phyloP scores from a whole-genome alignment of 2,329 filamentous ascomycete species.

The Cercospora citrullina region DNA sequence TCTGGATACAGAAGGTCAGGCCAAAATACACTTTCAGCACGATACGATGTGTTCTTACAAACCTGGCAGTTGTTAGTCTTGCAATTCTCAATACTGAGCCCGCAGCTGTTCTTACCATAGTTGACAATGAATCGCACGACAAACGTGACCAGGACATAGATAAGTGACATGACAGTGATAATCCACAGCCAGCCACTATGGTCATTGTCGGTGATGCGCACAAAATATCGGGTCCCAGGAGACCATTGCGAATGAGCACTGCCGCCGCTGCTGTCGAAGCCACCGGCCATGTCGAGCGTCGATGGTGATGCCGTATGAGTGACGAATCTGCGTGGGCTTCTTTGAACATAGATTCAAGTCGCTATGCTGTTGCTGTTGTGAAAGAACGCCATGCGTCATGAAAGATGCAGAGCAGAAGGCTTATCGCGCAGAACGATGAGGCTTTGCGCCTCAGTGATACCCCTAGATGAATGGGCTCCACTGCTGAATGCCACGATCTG shows the following conservation, averaged over 20 bases:
- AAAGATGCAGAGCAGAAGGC: neutral
- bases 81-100: neutral
- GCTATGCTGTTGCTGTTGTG: neutral
- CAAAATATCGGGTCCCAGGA: slow-evolving; percentile 24
- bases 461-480: neutral
- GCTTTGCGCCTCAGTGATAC: neutral
- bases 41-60: neutral
- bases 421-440: neutral
- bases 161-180: slow-evolving; percentile 25
- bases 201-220: slow-evolving; percentile 21
- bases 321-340: neutral
- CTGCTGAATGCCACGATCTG: neutral
- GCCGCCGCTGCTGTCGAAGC: neutral
- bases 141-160: slow-evolving; percentile 24
- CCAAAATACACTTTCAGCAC: neutral
- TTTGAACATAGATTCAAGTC: neutral
- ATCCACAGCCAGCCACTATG: slow-evolving; percentile 29
- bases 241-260: slow-evolving; percentile 16
- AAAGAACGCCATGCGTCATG: neutral
- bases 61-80: neutral
- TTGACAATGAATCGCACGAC: slow-evolving; percentile 27
- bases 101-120: slow-evolving; percentile 16
- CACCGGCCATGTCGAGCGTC: slow-evolving; percentile 1
- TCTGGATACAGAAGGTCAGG: slow-evolving; percentile 10
- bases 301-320: neutral